These are phyloP conservation scores for Litsea cubeba DNA, from an alignment of 164 flowering plant species.

Conservation along the genomic window DNA sequence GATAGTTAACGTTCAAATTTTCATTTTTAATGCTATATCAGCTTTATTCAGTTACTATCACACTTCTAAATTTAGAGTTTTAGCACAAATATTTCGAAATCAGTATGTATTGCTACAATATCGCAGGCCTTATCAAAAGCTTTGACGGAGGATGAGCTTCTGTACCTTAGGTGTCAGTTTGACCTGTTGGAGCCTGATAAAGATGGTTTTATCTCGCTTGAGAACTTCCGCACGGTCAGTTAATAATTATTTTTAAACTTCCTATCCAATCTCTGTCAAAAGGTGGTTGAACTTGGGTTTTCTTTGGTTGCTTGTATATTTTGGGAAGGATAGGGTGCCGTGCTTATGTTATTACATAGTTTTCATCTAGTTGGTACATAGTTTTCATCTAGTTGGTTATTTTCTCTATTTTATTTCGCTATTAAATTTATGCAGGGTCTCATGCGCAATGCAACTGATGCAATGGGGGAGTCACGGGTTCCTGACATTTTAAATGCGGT, in stretches of 20 bases:
- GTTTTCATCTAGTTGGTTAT: not conserved
- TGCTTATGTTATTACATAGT: not conserved
- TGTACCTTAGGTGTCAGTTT: slow-evolving; percentile 69
- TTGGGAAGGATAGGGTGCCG: not conserved
- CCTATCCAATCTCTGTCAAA: not conserved
- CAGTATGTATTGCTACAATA: not conserved
- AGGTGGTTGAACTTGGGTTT: not conserved
- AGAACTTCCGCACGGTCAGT: slow-evolving; percentile 62
- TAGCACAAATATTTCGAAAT: not conserved
- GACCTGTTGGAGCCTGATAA: slow-evolving; percentile 56
- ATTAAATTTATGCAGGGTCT: slow-evolving; percentile 63
- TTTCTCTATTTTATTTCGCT: not conserved
- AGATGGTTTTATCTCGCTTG: slow-evolving; percentile 59
- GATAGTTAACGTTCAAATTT: no score
- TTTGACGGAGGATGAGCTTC: slow-evolving; percentile 64
- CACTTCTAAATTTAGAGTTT: not conserved
- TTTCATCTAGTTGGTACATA: not conserved
- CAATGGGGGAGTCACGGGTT: slow-evolving; percentile 85
- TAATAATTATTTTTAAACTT: not conserved
- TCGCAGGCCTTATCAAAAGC: slow-evolving; percentile 90
- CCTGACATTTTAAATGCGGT: slow-evolving; percentile 68
- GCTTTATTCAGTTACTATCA: not conserved
- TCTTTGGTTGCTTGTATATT: not conserved
- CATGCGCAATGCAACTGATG: slow-evolving; percentile 67
- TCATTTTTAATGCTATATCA: not conserved